Evolutionary conservation across 2,329 filamentous ascomycete genomes (phyloP), one percentile per base, ranked within the genome.

Genomic region (Trichoderma afroharzianum): DNA sequence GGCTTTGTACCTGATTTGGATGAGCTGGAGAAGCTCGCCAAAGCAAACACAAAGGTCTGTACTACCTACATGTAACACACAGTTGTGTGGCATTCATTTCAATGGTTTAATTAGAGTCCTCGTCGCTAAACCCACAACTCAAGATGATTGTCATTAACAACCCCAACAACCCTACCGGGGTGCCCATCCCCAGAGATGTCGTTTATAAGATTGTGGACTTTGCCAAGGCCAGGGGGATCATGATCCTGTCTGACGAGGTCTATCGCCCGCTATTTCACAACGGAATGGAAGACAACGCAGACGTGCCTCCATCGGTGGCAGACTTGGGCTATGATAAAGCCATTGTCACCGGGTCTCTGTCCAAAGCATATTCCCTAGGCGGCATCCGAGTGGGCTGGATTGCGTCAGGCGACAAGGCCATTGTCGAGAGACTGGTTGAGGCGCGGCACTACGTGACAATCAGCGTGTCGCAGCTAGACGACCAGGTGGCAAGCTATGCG

Each of bases 331-430:
- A 97, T 80, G 82, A 87, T 3, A 91, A 90, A 70, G 87, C 88
- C 26, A 85, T 97, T 36, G 88, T 89, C 14, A 96, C 93, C 0
- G 91, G 94, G 15, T 95, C 92, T 21, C 89, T 97, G 84, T 95
- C 92, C 30, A 97, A 97, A 82, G 92, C 93, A 0, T 97, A 94
- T 81, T 90, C 92, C 3, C 83, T 97, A 5, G 93, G 94, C 1
- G 94, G 94, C 2, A 90, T 97, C 73, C 90, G 94, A 1, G 81
- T 95, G 1, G 94, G 94, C 36, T 98, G 94, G 94, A 86, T 95
- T 71, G 93, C 92, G 4, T 91, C 90, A 15, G 88, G 88, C 30
- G 88, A 89, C 79, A 78, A 79, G 6, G 81, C 83, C 0, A 85
- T 97, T 70, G 86, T 95, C 68, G 86, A 90, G 64, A 83, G 85